Base-by-base conservation (phyloP, 306 rosid genomes). In the Pyrus betulifolia region DNA sequence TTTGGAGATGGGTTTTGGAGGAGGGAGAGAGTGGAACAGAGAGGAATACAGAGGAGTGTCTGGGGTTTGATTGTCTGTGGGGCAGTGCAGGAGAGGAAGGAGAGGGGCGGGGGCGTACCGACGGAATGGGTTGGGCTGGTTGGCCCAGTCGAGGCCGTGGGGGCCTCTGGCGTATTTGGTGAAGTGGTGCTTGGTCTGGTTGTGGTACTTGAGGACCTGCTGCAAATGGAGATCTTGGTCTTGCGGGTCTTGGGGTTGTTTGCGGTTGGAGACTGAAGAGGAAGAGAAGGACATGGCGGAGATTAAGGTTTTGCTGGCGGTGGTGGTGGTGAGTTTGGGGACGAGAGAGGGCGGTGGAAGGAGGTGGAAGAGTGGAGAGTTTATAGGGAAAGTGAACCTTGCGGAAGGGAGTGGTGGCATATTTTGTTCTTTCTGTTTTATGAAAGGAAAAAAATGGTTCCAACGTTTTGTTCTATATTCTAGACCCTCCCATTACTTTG, bases 111-210 rank as follows among this genome's bases (percentile, higher is more conserved):
- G 55, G 76, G 76, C 76, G 81, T 85, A 92, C 21, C 95, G 76
- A n/a, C 98, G 97, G 61, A 94, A 94, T 42, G 98, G 98, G 87
- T 90, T 94, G 49, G 98, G 98, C 77, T 94, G 98, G 80, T 92
- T 94, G 76, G 95, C 95, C 98, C 98, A 94, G 70, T 94, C 98
- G 21, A 94, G 96, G 25, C 97, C 96, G 18, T 80, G 87, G 4
- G 97, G 98, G 7, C 98, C 97, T 71, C 92, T 80, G 69, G 98
- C 91, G 80, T 89, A 90, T 51, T 73, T 77, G 84, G 84, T 75
- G 85, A 89, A 89, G 71, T 62, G 64, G 84, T 95, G 98, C 75
- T 94, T 94, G 82, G 98, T 92, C 63, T 86, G 88, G 88, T 74
- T 82, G 72, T 94, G 97, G 86, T 88, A 92, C 44, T 85, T 82